Percentiles rank a stretch among this genome's conserved stretches.
These are phyloP conservation scores for Neurospora hispaniola DNA, from an alignment of 495 filamentous ascomycete species.

Conservation along the genomic window DNA sequence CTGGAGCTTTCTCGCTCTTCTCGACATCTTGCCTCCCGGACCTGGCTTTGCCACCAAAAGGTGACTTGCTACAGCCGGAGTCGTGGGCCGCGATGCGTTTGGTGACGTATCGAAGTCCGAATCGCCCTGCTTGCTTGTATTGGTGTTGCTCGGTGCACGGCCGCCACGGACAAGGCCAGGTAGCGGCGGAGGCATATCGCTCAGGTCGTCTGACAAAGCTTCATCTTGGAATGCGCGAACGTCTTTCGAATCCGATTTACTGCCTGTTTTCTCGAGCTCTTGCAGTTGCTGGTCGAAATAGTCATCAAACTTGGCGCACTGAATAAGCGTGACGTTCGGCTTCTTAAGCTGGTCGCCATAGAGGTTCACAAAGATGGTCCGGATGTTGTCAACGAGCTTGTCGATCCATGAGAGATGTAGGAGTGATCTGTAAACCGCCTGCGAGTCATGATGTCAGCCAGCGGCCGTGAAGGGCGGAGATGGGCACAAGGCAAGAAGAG, in stretches of 20 bases:
- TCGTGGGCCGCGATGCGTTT: conserved; percentile 67
- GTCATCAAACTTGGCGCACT: conserved; percentile 70
- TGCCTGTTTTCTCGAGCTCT: conserved; percentile 56
- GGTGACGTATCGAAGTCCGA: conserved; percentile 59
- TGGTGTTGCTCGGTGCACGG: conserved; percentile 12
- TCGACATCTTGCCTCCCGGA: conserved; percentile 63
- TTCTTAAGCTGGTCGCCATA: conserved; percentile 82
- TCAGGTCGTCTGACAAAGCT: conserved; percentile 17
- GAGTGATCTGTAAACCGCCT: conserved; percentile 96
- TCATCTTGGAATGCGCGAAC: conserved; percentile 33
- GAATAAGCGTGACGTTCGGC: conserved; percentile 61
- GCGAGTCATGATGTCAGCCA: conserved; percentile 4
- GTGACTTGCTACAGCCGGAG: conserved; percentile 51
- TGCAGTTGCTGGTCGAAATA: conserved; percentile 90
- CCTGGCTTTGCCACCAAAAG: conserved; percentile 62
- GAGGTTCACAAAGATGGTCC: conserved; percentile 75
- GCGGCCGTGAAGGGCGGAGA: background rate
- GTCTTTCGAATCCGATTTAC: conserved; percentile 22
- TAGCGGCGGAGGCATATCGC: conserved; percentile 35
- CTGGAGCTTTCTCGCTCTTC: conserved; percentile 70
- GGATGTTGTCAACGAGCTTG: conserved; percentile 88
- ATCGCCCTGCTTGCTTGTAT: conserved; percentile 32
- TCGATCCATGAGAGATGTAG: conserved; percentile 95
- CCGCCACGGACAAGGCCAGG: conserved; percentile 25
- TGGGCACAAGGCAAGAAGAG: background rate